phyloP scores from a whole-genome alignment of 1,284 basidiomycete species.

The Sporisorium reilianum region DNA sequence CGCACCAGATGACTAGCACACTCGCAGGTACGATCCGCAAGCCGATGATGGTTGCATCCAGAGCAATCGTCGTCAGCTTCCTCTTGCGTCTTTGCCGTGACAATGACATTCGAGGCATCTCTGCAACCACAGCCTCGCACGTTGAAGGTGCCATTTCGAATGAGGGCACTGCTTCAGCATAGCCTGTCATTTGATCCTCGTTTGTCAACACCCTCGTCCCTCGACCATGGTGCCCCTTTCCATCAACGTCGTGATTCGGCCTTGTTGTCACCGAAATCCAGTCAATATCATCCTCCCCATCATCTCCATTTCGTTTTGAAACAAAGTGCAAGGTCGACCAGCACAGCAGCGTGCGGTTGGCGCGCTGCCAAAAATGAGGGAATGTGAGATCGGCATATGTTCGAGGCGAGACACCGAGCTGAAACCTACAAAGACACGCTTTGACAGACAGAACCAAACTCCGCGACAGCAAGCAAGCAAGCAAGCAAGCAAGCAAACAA shows the following conservation, averaged over 20 bases:
- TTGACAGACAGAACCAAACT: slow-evolving; percentile 1
- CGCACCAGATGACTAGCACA: not conserved
- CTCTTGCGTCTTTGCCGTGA: not conserved
- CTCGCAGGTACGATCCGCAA: too few species aligned
- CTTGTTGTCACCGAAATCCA: not conserved
- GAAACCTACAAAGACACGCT: not conserved
- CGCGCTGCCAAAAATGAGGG: too few species aligned
- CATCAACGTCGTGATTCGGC: not conserved
- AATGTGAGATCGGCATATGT: not conserved
- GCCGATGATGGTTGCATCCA: not conserved
- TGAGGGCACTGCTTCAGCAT: not conserved
- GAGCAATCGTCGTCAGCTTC: not conserved
- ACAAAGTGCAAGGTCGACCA: not conserved
- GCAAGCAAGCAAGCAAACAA: too few species aligned
- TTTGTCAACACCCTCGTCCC: not conserved
- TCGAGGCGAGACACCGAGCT: not conserved
- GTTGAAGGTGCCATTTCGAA: not conserved
- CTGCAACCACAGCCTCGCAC: not conserved
- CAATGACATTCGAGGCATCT: not conserved
- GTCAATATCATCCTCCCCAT: not conserved
- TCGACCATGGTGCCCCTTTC: not conserved
- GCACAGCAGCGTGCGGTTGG: too few species aligned
- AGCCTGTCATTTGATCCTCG: not conserved
- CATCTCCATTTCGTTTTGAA: not conserved
- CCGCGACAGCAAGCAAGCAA: too few species aligned